Evolutionary conservation across 495 filamentous ascomycete genomes (phyloP), one percentile per base, ranked within the genome.

Genomic region (Lineolata rhizophorae): DNA sequence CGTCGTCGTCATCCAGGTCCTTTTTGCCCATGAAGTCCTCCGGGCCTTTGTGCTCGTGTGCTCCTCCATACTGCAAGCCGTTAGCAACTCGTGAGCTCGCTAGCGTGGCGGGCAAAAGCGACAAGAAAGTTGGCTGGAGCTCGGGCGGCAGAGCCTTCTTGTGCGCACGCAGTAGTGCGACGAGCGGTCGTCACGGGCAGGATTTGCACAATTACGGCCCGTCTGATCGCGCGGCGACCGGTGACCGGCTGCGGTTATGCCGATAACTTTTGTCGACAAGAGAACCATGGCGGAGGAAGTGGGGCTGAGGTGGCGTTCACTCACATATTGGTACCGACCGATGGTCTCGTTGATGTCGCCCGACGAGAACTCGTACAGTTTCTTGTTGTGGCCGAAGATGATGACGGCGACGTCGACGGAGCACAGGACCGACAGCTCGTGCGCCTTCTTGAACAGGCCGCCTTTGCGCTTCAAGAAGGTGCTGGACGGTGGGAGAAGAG

Each of bases 401-500:
- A 97, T 84, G 36, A 97, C 87, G 17, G 90, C 87, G 41, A 97
- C 85, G 54, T 97, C 90, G 44, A 97, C 87, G 28, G 81, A 92
- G 52, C 87, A 97, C 38, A 97, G 72, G 26, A 95, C 87, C 37
- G 85, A 92, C 16, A 97, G 66, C 63, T 97, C 87, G 57, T 97
- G 81, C 34, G 87, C 87, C 65, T 97, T 97, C 68, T 97, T 97
- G 66, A 97, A 95, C 16, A 97, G 64, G 44, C 87, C 87, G 42
- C 85, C 87, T 57, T 97, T 97, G 55, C 87, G 77, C 61, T 97
- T 97, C 34, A 97, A 61, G 52, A 97, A 97, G 20, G 87, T 97
- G 36, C 90, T 94, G 49, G 33, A 34, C 30, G 20, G 6, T 16
- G n/a, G n/a, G 22, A 25, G n/a, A 25, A 25, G 22, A 25, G 22